These are phyloP conservation scores for Cryptosporidium sp. DNA, from an alignment of 169 alveolate genomes.

Conservation along the genomic window DNA sequence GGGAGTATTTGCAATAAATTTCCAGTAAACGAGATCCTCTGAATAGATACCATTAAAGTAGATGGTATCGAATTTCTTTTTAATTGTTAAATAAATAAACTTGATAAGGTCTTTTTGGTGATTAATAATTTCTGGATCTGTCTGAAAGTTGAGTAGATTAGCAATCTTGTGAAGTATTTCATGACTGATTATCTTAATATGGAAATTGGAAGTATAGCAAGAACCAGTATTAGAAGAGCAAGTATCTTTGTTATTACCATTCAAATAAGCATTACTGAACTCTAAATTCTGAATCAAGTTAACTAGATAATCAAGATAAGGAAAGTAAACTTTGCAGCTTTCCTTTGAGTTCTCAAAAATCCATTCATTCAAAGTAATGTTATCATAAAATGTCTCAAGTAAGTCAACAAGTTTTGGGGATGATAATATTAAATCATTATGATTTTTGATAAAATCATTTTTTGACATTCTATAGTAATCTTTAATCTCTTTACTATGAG, in stretches of 20 bases:
- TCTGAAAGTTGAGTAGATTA: background rate
- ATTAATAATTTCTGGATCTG: background rate
- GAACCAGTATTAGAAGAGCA: too few species aligned
- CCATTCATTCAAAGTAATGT: constrained; percentile 59
- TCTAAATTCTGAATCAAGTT: constrained; percentile 5
- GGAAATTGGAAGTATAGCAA: background rate
- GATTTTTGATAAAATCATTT: constrained; percentile 34
- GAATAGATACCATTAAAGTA: constrained; percentile 12
- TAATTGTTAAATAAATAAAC: background rate
- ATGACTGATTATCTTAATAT: constrained; percentile 19
- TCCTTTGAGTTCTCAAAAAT: constrained; percentile 18
- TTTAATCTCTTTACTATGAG: constrained; percentile 89
- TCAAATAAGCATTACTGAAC: background rate
- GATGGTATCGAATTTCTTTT: background rate
- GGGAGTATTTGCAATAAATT: constrained; percentile 18
- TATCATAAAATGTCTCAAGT: constrained; percentile 46
- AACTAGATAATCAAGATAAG: constrained; percentile 42
- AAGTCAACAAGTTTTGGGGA: constrained; percentile 1
- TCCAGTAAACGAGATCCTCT: constrained; percentile 44
- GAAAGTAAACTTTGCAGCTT: background rate
- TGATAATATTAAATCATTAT: constrained; percentile 39
- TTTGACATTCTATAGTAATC: constrained; percentile 79
- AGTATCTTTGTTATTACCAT: background rate
- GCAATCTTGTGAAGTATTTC: constrained; percentile 17
- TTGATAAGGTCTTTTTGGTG: background rate